Evolutionary conservation across 225 moss, liverwort and hornwort species (phyloP).

Genomic region (Thuidium tamariscinum): DNA sequence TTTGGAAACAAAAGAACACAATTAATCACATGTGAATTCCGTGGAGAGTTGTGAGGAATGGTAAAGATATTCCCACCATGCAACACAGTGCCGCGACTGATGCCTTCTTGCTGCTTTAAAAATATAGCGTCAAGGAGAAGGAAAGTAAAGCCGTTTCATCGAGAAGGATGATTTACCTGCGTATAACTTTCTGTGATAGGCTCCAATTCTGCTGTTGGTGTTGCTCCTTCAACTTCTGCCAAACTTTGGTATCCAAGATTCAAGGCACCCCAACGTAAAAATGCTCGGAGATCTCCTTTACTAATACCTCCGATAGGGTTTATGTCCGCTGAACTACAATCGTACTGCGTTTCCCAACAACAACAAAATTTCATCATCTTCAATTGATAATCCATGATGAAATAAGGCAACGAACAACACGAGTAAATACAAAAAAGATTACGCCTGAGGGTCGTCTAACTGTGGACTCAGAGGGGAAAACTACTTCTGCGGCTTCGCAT

Average conservation of each 20-base stretch:
- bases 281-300: conserved; percentile 73
- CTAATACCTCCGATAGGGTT: conserved; percentile 95
- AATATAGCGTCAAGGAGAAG: background rate
- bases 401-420: background rate
- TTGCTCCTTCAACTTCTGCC: conserved; percentile 55
- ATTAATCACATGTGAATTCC: background rate
- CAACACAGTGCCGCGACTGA: background rate
- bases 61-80: background rate
- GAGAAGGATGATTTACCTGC: conserved; percentile 23
- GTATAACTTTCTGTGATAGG: conserved; percentile 59
- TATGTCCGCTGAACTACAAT: conserved; percentile 87
- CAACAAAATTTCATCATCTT: background rate
- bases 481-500: background rate
- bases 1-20: background rate
- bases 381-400: background rate
- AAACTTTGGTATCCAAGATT: conserved; percentile 76
- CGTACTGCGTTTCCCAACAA: conserved; percentile 41
- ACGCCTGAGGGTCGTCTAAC: background rate
- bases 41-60: background rate
- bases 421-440: background rate
- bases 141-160: background rate
- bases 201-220: conserved; percentile 90
- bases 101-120: background rate
- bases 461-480: background rate
- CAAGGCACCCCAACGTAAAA: conserved; percentile 71